Base-by-base conservation (phyloP, 306 rosid species). In the Acacia acuminata region DNA sequence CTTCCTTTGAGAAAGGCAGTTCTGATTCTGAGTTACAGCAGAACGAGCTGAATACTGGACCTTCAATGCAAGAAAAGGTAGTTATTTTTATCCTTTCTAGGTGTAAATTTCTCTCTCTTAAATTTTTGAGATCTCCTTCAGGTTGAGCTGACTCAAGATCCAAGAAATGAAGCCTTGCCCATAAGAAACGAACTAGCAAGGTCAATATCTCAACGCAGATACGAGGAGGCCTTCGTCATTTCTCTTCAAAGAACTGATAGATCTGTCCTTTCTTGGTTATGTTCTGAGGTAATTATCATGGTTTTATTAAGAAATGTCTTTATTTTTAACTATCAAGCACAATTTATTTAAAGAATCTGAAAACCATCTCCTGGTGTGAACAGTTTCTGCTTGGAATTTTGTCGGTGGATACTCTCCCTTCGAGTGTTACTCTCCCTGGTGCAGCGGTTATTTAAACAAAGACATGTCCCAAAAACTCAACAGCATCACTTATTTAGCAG, bases 401-500 rank as follows among this genome's bases (percentile, higher is more conserved):
- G 84, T 61, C 95, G 24, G 58, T 79, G 84, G 89, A 64, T 53
- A 92, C 98, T 82, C 94, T 89, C 24, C 94, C 96, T 22, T 88
- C 93, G 86, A 70, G 97, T 90, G 69, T 84, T 93, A 75, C 94
- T 96, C 15, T 92, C 99, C 5, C 99, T 92, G 82, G 66, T 92
- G 86, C 98, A 96, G 83, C 99, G 92, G 78, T 73, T 96, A 92
- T 75, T 88, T 96, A 71, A 91, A 76, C 90, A 88, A 77, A 38
- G 40, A 38, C 6, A 36, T 38, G 4, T 38, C 36, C 47, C 11
- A 43, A 10, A 43, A 43, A 43, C 47, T 93, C 8, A 72, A 84
- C 7, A 91, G 99, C 98, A 90, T 96, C 91, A 96, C 96, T 1
- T 97, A 90, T 3, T 93, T 96, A 48, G 96, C 97, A 2, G 84